A percentile compares a stretch with the other conserved stretches of the same genome.
Evolutionary conservation across 2,329 filamentous ascomycete genomes (phyloP).

Genomic region (Didymella pomorum): DNA sequence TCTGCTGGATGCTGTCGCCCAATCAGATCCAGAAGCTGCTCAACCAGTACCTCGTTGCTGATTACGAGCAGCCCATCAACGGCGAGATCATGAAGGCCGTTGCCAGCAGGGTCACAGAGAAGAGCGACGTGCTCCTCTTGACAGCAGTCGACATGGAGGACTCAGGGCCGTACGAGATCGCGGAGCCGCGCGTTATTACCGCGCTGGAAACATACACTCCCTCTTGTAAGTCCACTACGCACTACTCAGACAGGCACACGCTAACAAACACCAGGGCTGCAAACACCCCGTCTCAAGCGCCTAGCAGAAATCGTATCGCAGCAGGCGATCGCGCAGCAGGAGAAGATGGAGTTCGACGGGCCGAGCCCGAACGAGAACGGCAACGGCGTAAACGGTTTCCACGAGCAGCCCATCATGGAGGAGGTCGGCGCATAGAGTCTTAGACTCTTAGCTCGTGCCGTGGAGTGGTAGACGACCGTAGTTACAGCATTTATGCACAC

Average conservation of each 20-base stretch:
- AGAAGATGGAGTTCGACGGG: slow-evolving; percentile 71
- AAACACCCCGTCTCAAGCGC: slow-evolving; percentile 93
- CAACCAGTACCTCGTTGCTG: slow-evolving; percentile 97
- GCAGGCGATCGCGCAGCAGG: slow-evolving; percentile 94
- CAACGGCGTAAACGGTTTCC: slow-evolving; percentile 32
- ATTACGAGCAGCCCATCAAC: slow-evolving; percentile 99
- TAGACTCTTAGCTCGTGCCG: no score
- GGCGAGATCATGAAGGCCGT: slow-evolving; percentile 99
- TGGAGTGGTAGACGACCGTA: not conserved
- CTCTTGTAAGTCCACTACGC: slow-evolving; percentile 73
- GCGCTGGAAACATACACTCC: slow-evolving; percentile 98
- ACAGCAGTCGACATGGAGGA: slow-evolving; percentile 99
- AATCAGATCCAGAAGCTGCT: slow-evolving; percentile 99
- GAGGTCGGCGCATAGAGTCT: slow-evolving; percentile 22
- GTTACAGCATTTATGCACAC: not conserved
- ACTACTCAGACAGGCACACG: no score
- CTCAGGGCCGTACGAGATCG: slow-evolving; percentile 97
- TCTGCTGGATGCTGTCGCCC: slow-evolving; percentile 99
- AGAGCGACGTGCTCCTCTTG: slow-evolving; percentile 93
- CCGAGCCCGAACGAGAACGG: slow-evolving; percentile 35
- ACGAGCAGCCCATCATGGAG: slow-evolving; percentile 35
- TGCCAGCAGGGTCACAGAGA: slow-evolving; percentile 94
- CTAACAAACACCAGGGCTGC: slow-evolving; percentile 72
- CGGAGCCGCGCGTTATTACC: slow-evolving; percentile 93
- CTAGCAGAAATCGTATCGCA: slow-evolving; percentile 98